Evolutionary conservation across 2,329 filamentous ascomycete genomes (phyloP), one percentile per base, ranked within the genome.

Genomic region (Botryotinia convoluta): DNA sequence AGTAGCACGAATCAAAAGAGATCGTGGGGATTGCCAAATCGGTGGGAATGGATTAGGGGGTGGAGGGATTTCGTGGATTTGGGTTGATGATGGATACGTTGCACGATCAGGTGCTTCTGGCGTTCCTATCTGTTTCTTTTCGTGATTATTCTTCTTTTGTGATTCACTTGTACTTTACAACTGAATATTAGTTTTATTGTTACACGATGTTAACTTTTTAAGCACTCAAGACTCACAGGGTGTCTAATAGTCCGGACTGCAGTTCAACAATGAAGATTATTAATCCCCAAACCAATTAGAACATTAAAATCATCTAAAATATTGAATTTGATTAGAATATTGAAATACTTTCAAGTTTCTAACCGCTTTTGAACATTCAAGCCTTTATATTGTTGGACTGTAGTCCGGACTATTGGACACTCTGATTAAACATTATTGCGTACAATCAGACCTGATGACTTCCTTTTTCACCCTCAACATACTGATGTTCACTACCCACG

Each of bases 41-140:
- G 64, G 3, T 67, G 64, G 45, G 64, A 67, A 22, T 54, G 64
- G 64, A 29, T 67, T 54, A 29, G 35, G 6, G 65, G 65, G 0
- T 57, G 65, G 35, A 68, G 65, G 6, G 48, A 57, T 14, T 68
- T 32, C 8, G 65, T 68, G 26, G 48, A 68, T 68, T 32, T 68
- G 35, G 65, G 48, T 42, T 68, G 42, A 35, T 29, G 22, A 51
- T 37, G 18, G 0, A 44, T 44, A 44, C 7, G 42, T 20, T 20
- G 9, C 5, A 26, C 10, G 22, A 12, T 37, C 1, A 20, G 59
- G 22, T 14, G 10, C 20, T 60, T 60, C 9, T n/a, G 22, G 6
- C 6, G 12, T n/a, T 61, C 9, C 20, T 39, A 1, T 61, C 1
- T 39, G 1, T n/a, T 61, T 39, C 3, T 39, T 5, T 39, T 62